Base-by-base conservation (phyloP, 495 filamentous ascomycete genomes). In the Neurospora sp. region DNA sequence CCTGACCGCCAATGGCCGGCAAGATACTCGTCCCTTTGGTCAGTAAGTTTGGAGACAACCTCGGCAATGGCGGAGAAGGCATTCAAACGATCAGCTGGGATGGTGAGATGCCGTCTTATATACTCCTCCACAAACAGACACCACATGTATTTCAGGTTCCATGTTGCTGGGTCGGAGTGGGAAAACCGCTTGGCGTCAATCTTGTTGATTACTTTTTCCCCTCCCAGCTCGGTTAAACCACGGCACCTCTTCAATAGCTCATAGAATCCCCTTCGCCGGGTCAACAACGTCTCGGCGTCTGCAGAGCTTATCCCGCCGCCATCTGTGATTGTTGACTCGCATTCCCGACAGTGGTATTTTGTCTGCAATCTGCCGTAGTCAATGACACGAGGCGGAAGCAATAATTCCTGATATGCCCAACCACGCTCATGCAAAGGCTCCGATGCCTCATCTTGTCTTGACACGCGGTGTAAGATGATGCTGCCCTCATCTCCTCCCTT, bases 41-140 rank as follows among this genome's bases (percentile, higher is more conserved):
- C 20, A 27, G 54, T 6, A 35, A 79, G 71, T 9, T 72, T 23
- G 39, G 38, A 16, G 48, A 20, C 1, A 20, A 78, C 4, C n/a
- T 80, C 71, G 39, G 48, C 3, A 2, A 10, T 3, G 27, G 74
- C 72, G 69, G 78, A 80, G 1, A 59, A 0, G 20, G 48, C 10
- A 14, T 14, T 59, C 20, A 59, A 1, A 59, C 48, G 48, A 27
- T 59, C 48, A 59, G 48, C 48, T 59, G 48, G 48, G 48, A 59
- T 14, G 20, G 48, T 12, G 20, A 59, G 48, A 0, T 59, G 20
- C 20, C 48, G 48, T 27, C 4, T 59, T 0, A 1, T 59, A 27
- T 0, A 27, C 14, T 59, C 20, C 11, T 59, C 11, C n/a, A 59
- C 48, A 59, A 59, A 27, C 20, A 27, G 0, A 2, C 2, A 1